These are phyloP conservation scores for Conoideocrella luteorostrata DNA, from an alignment of 2,329 filamentous ascomycete genomes.

Conservation along the genomic window DNA sequence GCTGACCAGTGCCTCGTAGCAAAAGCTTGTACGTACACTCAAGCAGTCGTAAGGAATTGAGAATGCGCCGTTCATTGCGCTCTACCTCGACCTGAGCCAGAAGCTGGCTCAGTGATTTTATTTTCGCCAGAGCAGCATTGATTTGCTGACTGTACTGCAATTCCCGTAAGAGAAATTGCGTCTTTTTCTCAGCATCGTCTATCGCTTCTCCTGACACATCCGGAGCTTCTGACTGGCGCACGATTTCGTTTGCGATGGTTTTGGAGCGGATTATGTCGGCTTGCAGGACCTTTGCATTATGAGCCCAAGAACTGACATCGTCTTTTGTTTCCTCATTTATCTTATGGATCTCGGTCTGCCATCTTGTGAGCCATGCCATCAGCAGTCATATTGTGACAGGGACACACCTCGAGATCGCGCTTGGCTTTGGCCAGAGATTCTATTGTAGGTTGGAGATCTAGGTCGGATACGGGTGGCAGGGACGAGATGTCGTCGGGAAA, in stretches of 20 bases:
- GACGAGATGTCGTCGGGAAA: constrained; percentile 35
- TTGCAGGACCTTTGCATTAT: constrained; percentile 76
- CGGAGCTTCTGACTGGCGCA: constrained; percentile 65
- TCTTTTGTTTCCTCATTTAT: constrained; percentile 72
- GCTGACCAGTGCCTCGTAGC: neutral
- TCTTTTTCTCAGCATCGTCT: constrained; percentile 46
- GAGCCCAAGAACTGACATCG: constrained; percentile 80
- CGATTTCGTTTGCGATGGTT: constrained; percentile 72
- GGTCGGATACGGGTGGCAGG: constrained; percentile 30
- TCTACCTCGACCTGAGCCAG: constrained; percentile 55
- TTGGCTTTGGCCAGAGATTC: constrained; percentile 30
- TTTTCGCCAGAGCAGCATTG: constrained; percentile 39
- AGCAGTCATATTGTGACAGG: neutral
- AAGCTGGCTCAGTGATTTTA: constrained; percentile 53
- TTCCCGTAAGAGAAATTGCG: constrained; percentile 51
- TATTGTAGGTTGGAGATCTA: constrained; percentile 32
- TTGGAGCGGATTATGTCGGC: constrained; percentile 78
- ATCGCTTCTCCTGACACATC: constrained; percentile 46
- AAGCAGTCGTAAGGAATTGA: constrained; percentile 51
- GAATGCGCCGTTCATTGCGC: constrained; percentile 45
- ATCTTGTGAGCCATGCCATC: constrained; percentile 5
- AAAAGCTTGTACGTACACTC: constrained; percentile 39
- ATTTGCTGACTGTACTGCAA: constrained; percentile 54
- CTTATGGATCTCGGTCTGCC: constrained; percentile 57
- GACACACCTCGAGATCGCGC: constrained; percentile 32